A percentile compares a stretch with the other conserved stretches of the same genome.
These are phyloP conservation scores for Macrolepiota dolichaula DNA, from an alignment of 768 basidiomycete species.

Conservation along the genomic window DNA sequence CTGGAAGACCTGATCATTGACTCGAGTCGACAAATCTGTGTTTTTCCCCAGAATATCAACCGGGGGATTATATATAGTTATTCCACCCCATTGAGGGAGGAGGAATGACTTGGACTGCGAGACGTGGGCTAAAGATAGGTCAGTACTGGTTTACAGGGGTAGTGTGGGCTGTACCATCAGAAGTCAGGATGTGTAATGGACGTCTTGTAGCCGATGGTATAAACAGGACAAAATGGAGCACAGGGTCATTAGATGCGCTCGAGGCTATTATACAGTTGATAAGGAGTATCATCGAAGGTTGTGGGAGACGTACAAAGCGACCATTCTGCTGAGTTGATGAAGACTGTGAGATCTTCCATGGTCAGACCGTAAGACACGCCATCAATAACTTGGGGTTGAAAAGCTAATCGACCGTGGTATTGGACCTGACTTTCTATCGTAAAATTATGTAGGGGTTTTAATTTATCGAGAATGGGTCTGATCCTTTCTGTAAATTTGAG, in stretches of 20 bases:
- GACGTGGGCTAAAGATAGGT: conserved; percentile 35
- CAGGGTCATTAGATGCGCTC: conserved; percentile 88
- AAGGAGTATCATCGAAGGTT: not conserved
- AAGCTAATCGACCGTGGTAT: conserved; percentile 85
- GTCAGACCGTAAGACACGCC: conserved; percentile 53
- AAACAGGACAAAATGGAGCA: conserved; percentile 89
- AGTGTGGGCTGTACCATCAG: conserved; percentile 35
- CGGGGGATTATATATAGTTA: conserved; percentile 73
- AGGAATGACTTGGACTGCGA: conserved; percentile 70
- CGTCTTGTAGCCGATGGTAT: conserved; percentile 68
- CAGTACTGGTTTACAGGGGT: not conserved
- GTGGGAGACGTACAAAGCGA: conserved; percentile 61
- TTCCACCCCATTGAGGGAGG: conserved; percentile 91
- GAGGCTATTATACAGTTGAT: conserved; percentile 56
- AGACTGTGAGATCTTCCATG: conserved; percentile 84
- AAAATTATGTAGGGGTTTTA: conserved; percentile 79
- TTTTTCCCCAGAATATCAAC: conserved; percentile 20
- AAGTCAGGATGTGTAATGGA: conserved; percentile 66
- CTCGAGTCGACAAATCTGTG: conserved; percentile 35
- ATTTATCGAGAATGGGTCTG: conserved; percentile 58
- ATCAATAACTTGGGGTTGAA: conserved; percentile 51
- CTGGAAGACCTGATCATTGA: conserved; percentile 52
- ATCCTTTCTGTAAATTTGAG: conserved; percentile 39
- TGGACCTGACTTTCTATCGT: conserved; percentile 94
- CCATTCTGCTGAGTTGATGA: conserved; percentile 97